Evolutionary conservation across 2,329 filamentous ascomycete species (phyloP).

Genomic region (Sphaerulina vaccinii): DNA sequence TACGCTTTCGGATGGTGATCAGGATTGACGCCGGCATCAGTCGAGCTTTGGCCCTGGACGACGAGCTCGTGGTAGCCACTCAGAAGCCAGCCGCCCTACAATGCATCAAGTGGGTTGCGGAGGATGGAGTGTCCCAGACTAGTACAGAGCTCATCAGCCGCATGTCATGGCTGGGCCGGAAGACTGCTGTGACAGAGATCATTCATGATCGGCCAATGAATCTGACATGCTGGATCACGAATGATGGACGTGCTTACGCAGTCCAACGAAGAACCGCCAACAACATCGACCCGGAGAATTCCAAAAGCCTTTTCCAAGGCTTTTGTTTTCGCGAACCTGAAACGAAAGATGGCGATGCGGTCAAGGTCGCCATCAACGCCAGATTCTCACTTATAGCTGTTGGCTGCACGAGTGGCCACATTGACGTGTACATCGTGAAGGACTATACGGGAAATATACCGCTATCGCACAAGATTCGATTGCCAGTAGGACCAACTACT

Average conservation of each 20-base stretch:
- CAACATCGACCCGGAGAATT: constrained; percentile 37
- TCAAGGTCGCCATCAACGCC: constrained; percentile 82
- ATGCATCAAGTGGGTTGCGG: constrained; percentile 91
- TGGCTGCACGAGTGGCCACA: constrained; percentile 73
- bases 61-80: constrained; percentile 89
- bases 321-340: constrained; percentile 83
- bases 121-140: constrained; percentile 77
- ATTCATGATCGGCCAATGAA: constrained; percentile 96
- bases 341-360: constrained; percentile 59
- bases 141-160: constrained; percentile 85
- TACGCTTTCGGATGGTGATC: constrained; percentile 96
- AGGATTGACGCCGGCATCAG: constrained; percentile 95
- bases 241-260: constrained; percentile 82
- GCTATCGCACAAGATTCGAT: constrained; percentile 72
- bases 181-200: constrained; percentile 75
- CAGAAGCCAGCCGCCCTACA: constrained; percentile 90
- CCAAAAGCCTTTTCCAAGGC: constrained; percentile 76
- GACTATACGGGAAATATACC: constrained; percentile 94
- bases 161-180: constrained; percentile 82
- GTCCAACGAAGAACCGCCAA: constrained; percentile 66
- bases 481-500: constrained; percentile 65
- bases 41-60: constrained; percentile 82
- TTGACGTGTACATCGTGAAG: constrained; percentile 86
- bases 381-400: constrained; percentile 91
- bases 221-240: constrained; percentile 86